These are phyloP conservation scores for Epichloe uncinata DNA, from an alignment of 2,329 filamentous ascomycete genomes.

Conservation along the genomic window DNA sequence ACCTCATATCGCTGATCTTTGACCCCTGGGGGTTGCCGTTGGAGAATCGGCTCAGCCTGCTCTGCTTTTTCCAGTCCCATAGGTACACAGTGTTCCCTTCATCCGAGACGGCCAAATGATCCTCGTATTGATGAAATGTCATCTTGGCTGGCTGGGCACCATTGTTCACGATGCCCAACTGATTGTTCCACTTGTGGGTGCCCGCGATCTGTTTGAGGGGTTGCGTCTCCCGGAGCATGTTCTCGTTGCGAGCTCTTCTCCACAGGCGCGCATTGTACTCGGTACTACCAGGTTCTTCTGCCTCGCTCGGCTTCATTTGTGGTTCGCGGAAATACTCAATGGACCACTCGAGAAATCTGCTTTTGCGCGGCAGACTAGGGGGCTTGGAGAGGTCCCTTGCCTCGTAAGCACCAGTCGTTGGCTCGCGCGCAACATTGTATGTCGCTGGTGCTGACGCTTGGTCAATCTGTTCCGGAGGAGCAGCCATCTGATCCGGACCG, in stretches of 20 bases:
- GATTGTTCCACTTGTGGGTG: slow-evolving; percentile 74
- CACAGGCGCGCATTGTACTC: slow-evolving; percentile 94
- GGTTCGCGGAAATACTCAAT: slow-evolving; percentile 96
- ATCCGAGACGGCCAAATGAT: slow-evolving; percentile 87
- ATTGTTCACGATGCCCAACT: slow-evolving; percentile 75
- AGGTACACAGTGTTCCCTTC: slow-evolving; percentile 81
- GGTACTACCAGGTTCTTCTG: slow-evolving; percentile 88
- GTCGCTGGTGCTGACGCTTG: slow-evolving; percentile 49
- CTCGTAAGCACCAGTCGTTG: slow-evolving; percentile 64
- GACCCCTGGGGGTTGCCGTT: slow-evolving; percentile 83
- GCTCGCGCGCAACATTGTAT: slow-evolving; percentile 65
- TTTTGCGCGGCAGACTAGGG: slow-evolving; percentile 63
- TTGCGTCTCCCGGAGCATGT: slow-evolving; percentile 82
- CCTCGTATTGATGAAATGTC: slow-evolving; percentile 95
- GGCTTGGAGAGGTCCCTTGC: slow-evolving; percentile 43
- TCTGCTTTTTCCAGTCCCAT: slow-evolving; percentile 82
- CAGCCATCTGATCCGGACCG: slow-evolving; percentile 27
- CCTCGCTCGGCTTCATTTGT: slow-evolving; percentile 93
- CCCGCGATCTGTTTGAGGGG: slow-evolving; percentile 83
- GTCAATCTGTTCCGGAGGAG: slow-evolving; percentile 65
- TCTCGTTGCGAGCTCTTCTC: slow-evolving; percentile 85
- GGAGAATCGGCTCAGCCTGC: slow-evolving; percentile 69
- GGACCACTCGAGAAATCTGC: slow-evolving; percentile 86
- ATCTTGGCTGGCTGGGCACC: slow-evolving; percentile 81
- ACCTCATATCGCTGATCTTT: slow-evolving; percentile 86